phyloP scores from a whole-genome alignment of 1,284 basidiomycete species.

The Coniferiporia weirii region DNA sequence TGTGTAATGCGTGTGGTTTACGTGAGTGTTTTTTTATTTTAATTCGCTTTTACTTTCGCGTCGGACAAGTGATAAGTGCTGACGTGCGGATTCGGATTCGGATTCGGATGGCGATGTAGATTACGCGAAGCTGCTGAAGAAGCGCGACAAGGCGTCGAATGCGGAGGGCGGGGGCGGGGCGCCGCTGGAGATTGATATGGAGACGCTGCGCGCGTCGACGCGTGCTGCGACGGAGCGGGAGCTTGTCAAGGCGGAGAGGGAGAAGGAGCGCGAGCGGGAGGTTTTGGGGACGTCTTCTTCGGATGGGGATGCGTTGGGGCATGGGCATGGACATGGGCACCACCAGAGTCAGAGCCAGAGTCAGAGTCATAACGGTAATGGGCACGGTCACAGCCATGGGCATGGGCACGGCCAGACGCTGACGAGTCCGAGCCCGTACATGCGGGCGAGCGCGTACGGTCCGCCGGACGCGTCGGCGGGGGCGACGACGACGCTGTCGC shows the following conservation, averaged over 20 bases:
- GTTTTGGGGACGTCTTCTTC: no score
- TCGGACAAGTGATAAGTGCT: neutral
- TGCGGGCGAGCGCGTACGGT: neutral
- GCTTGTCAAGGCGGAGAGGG: neutral
- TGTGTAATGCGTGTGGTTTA: constrained; percentile 79
- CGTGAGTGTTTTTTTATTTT: constrained; percentile 55
- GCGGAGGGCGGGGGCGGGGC: constrained; percentile 37
- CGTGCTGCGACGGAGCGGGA: constrained; percentile 44
- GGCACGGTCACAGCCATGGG: no score
- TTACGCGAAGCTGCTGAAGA: constrained; percentile 74
- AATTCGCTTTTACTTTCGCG: constrained; percentile 10
- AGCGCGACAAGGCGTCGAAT: constrained; percentile 55
- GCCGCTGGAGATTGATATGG: constrained; percentile 59
- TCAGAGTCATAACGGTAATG: neutral
- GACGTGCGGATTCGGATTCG: constrained; percentile 9
- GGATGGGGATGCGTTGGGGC: no score
- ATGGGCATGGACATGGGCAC: no score
- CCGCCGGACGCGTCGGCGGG: neutral
- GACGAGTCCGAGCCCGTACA: no score
- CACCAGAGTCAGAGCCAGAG: constrained; percentile 1
- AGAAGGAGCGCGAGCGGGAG: neutral
- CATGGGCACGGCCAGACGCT: constrained; percentile 2
- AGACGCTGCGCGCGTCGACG: constrained; percentile 61
- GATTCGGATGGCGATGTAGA: constrained; percentile 48
- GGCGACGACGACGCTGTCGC: neutral